Evolutionary conservation across 768 basidiomycete genomes (phyloP).

Genomic region (Polyporus arcularius): DNA sequence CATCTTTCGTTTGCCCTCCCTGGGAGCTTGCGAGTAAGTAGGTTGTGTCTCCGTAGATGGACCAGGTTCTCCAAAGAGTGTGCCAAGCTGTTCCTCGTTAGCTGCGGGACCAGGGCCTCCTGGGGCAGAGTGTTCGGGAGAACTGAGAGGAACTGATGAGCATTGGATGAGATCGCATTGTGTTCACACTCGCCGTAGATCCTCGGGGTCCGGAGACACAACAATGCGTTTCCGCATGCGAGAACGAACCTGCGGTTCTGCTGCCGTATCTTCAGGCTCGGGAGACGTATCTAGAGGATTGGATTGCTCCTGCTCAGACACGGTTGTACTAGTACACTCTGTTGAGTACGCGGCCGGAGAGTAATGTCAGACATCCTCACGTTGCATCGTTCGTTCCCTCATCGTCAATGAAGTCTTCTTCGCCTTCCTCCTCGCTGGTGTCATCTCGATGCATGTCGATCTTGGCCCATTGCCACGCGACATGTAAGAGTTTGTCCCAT

Average conservation of each 20-base stretch:
- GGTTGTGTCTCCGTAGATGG: background rate
- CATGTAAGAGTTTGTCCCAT: slow-evolving; percentile 45
- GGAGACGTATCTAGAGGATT: slow-evolving; percentile 16
- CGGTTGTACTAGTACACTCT: background rate
- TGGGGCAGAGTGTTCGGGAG: background rate
- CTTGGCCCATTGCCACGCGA: slow-evolving; percentile 42
- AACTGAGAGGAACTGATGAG: too few relatives aligned
- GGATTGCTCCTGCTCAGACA: background rate
- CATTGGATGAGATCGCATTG: too few relatives aligned
- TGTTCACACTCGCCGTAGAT: background rate
- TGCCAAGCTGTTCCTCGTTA: background rate
- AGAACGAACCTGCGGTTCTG: background rate
- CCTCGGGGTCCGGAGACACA: background rate
- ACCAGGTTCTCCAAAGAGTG: slow-evolving; percentile 7
- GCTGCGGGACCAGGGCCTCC: background rate
- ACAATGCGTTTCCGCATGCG: background rate
- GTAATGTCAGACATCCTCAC: background rate
- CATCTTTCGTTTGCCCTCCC: slow-evolving; percentile 35
- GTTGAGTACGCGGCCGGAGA: too few relatives aligned
- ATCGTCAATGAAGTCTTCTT: slow-evolving; percentile 39
- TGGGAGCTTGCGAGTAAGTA: slow-evolving; percentile 35
- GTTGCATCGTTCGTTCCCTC: slow-evolving; percentile 2
- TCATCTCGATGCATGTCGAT: slow-evolving; percentile 38
- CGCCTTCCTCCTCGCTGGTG: slow-evolving; percentile 44
- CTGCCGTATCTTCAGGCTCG: background rate